Evolutionary conservation across 345 rosid species (phyloP), one percentile per base, ranked within the genome.

Genomic region (Linum tenue): DNA sequence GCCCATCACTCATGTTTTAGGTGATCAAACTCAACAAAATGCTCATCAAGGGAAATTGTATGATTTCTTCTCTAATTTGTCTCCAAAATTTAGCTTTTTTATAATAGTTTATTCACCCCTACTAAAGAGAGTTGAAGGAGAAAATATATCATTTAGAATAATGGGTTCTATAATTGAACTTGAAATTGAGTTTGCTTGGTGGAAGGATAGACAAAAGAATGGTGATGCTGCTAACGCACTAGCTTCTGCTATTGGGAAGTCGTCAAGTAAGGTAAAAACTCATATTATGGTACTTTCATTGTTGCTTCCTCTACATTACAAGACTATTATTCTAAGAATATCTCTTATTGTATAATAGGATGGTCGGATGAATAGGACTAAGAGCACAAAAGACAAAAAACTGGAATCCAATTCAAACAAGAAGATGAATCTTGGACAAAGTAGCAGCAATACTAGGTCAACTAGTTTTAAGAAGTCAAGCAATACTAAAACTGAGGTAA

Each of bases 401-500:
- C 70, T 67, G 14, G 85, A 81, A 67, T 67, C 74, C 2, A 58
- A 64, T 72, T 63, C 69, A 73, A 80, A 64, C 67, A 78, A 71
- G 69, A 82, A 70, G 72, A 63, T 12, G 50, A 79, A 82, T 76
- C 73, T 83, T 48, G 48, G 56, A 12, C 62, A 69, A 37, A 75
- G 73, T 62, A 69, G 71, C 69, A 84, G 60, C 63, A 70, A 22
- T 22, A 22, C 81, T 76, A 80, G 68, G 64, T 65, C 78, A 50
- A 64, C 69, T 15, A 71, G 73, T 67, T 76, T 86, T 51, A 88
- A 79, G 84, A 92, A 68, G 78, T 79, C 91, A 51, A 60, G 80
- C 62, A 56, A 77, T 22, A 22, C 31, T 40, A 90, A 73, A 83
- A 81, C 77, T 48, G 97, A 90, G 88, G 99, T 94, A 85, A 68